Evolutionary conservation across 2,329 filamentous ascomycete species (phyloP).

Genomic region (Immersiporthe knoxdaviesiana): DNA sequence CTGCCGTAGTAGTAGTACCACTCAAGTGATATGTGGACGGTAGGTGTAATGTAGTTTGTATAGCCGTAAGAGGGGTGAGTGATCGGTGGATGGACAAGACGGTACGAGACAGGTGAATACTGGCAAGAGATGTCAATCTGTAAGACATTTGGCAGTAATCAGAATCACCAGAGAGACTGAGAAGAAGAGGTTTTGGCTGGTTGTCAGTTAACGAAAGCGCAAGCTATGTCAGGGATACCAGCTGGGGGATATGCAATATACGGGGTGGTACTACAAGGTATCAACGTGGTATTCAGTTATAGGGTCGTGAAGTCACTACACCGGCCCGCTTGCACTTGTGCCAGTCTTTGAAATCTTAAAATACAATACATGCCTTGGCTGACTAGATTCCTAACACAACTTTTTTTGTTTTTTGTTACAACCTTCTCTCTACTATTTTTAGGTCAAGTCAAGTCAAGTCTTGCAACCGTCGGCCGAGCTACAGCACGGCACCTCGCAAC

Average conservation of each 20-base stretch:
- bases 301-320: conserved; percentile 4
- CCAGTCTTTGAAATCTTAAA: background rate
- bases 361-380: background rate
- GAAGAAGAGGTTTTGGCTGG: background rate
- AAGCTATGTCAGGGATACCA: background rate
- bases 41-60: background rate
- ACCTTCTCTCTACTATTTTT: too few species aligned
- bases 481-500: background rate
- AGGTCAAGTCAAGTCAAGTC: too few species aligned
- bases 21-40: background rate
- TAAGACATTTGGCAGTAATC: background rate
- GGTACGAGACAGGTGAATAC: background rate
- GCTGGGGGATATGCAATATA: background rate
- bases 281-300: background rate
- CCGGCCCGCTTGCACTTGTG: background rate
- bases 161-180: background rate
- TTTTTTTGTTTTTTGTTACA: background rate
- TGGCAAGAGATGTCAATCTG: background rate
- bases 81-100: background rate
- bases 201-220: background rate
- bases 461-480: background rate
- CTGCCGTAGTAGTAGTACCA: background rate
- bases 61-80: background rate
- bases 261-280: background rate
- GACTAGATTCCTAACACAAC: background rate